phyloP scores from a whole-genome alignment of 2,329 filamentous ascomycete species.

The Fusarium beomiforme region DNA sequence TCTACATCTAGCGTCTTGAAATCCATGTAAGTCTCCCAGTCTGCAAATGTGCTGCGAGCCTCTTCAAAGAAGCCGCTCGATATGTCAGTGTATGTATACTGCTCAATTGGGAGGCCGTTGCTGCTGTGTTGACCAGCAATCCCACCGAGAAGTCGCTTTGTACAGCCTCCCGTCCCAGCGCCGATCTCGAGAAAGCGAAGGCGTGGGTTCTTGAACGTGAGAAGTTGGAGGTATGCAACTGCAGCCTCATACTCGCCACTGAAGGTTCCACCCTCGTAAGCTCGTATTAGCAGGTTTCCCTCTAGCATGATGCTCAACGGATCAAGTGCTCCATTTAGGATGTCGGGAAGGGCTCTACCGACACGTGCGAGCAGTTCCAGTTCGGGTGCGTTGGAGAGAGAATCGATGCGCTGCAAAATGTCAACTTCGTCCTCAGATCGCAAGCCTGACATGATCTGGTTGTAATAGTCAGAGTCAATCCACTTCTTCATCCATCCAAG shows the following conservation, averaged over 20 bases:
- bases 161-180: not conserved
- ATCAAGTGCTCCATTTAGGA: not conserved
- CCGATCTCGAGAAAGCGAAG: constrained; percentile 8
- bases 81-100: constrained; percentile 5
- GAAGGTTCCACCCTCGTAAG: constrained; percentile 5
- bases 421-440: not conserved
- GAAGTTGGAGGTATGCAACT: constrained; percentile 6
- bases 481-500: constrained; percentile 11
- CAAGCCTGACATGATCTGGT: not conserved
- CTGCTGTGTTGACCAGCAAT: not conserved
- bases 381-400: not conserved
- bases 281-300: not conserved
- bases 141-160: constrained; percentile 3
- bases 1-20: constrained; percentile 9
- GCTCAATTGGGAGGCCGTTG: not conserved
- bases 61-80: constrained; percentile 11
- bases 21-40: not conserved
- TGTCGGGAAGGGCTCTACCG: not conserved
- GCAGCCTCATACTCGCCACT: constrained; percentile 7
- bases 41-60: not conserved
- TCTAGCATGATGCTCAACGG: not conserved
- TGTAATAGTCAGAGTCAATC: not conserved
- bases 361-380: constrained; percentile 1
- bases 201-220: not conserved
- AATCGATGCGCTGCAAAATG: not conserved